Evolutionary conservation across 768 basidiomycete genomes (phyloP), one percentile per base, ranked within the genome.

Genomic region (Trametopsis cervina): DNA sequence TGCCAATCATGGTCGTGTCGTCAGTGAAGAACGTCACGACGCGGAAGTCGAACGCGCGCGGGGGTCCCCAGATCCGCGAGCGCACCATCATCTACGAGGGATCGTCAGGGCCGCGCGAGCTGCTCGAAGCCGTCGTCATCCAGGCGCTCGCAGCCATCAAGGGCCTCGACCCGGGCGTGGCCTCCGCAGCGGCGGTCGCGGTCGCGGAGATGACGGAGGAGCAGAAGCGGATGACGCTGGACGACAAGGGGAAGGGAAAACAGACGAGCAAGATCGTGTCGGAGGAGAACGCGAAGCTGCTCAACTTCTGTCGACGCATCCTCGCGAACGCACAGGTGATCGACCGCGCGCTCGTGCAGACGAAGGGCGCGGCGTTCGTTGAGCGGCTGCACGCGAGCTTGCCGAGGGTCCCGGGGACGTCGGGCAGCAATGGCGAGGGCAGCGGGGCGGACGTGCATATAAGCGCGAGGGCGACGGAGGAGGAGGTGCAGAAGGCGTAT

Each of bases 101-200:
- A 40, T 86, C 87, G 46, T 78, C 90, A 2, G 85, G 89, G 7
- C 94, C 94, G 7, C 82, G 94, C 44, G 94, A 96, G 61, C 73
- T 96, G 24, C 72, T 97, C 44, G 94, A 97, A 65, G 85, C 81
- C 4, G 87, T 94, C 47, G 88, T 85, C 46, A 91, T 95, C 43
- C 94, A 97, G 66, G 91, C 93, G 2, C 82, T 86, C 51, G 92
- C 94, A 20, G 93, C 93, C 2, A 70, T 93, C 62, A 94, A 93
- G 63, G 88, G 91, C 5, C 66, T 94, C 37, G 84, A 89, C 62
- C 80, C 83, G 13, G 66, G 72, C 37, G 83, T 80, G 54, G 60
- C 66, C 13, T n/a, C n/a, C n/a, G 61, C 66, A 6, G 76, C 81
- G 42, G 60, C 67, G 40, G 41, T 49, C 4, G 62, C 65, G 15